Evolutionary conservation across 495 filamentous ascomycete species (phyloP).

Genomic region (Chaetomium fimeti): DNA sequence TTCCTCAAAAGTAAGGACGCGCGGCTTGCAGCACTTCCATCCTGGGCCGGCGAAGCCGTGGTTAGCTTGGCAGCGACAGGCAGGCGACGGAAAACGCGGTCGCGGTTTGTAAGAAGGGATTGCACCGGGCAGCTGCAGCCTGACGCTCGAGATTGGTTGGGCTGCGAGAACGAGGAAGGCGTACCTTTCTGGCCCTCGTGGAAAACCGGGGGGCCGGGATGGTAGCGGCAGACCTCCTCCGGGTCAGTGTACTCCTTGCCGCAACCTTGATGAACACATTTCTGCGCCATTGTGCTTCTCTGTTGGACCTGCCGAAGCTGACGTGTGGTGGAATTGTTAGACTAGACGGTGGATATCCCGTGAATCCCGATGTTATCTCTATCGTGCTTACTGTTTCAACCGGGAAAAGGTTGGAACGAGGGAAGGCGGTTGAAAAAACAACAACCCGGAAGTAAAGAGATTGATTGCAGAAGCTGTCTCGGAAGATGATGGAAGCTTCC

Average conservation of each 20-base stretch:
- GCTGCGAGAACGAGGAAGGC: slow-evolving; percentile 23
- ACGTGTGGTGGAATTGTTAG: background rate
- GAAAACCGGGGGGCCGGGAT: slow-evolving; percentile 91
- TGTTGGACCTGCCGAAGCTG: background rate
- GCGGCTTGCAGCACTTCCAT: slow-evolving; percentile 99
- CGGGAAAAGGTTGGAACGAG: background rate
- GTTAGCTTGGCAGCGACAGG: slow-evolving; percentile 21
- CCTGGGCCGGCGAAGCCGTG: slow-evolving; percentile 51
- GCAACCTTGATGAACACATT: slow-evolving; percentile 95
- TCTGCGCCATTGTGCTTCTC: slow-evolving; percentile 66
- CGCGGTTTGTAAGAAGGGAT: background rate
- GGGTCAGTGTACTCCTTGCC: slow-evolving; percentile 82
- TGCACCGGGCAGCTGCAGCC: slow-evolving; percentile 1
- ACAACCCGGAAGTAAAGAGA: background rate
- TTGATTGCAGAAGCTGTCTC: slow-evolving; percentile 19
- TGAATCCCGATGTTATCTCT: background rate
- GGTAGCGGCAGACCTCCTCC: slow-evolving; percentile 84
- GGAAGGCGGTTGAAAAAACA: background rate
- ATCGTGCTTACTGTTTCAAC: background rate
- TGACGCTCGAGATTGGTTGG: slow-evolving; percentile 2
- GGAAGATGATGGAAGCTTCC: slow-evolving; percentile 26
- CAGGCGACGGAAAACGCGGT: background rate
- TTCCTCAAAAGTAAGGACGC: slow-evolving; percentile 97
- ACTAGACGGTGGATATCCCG: background rate
- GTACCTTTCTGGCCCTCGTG: slow-evolving; percentile 99